Evolutionary conservation across 2,329 filamentous ascomycete genomes (phyloP), one percentile per base, ranked within the genome.

Genomic region (Aureobasidium sp.): DNA sequence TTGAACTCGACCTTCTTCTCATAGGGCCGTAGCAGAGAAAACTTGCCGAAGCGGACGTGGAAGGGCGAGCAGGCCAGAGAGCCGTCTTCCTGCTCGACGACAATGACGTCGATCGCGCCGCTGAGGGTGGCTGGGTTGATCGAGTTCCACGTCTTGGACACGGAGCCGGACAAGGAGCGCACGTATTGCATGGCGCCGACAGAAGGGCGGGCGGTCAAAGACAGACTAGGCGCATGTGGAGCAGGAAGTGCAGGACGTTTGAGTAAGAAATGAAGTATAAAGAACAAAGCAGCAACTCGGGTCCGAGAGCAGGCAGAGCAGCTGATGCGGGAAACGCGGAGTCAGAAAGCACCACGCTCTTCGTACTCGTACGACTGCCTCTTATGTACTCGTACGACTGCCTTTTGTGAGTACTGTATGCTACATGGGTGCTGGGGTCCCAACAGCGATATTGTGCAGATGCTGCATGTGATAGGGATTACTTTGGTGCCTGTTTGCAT

Each of bases 1-100:
- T 84, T 84, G 78, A 99, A 99, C 77, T 97, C 92, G 71, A 99
- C 94, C 84, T 97, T 99, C 79, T 99, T 99, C 77, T 99, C 94
- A 64, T 87, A 97, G 0, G 94, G 94, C 25, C 94, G 89, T 70
- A 99, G 79, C 42, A 99, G 82, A 64, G 93, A 96, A 79, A 97
- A 97, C 78, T 99, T 99, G 75, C 94, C 94, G 76, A 99, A 99
- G 70, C 94, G 91, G 67, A 99, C 94, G 75, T 99, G 94, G 76
- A 99, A 99, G 55, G 94, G 94, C 31, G 93, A 97, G 78, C 94
- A 99, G 67, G 88, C 87, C 63, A 97, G 82, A 44, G 82, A 83
- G 64, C 84, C 94, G 82, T 99, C 94, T 73, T 93, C 90, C 68
- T 95, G 91, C 76, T 99, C 91, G 63, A 99, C 91, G 61, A 99